These are phyloP conservation scores for Geum urbanum DNA, from an alignment of 306 rosid genomes.

Conservation along the genomic window DNA sequence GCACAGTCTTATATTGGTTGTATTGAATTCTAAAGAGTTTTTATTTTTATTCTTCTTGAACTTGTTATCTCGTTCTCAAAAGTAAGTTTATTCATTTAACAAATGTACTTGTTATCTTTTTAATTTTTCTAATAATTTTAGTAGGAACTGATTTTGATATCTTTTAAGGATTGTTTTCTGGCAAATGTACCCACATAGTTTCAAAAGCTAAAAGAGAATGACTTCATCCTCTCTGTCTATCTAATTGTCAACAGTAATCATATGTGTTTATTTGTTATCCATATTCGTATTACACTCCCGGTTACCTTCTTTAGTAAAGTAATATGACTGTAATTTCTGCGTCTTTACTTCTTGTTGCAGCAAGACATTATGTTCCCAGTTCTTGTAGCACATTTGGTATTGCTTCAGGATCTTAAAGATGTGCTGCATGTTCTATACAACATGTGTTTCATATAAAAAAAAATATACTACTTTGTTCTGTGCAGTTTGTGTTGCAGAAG, in stretches of 20 bases:
- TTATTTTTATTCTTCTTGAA: not conserved
- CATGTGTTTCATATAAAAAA: not conserved
- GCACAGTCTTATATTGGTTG: slow-evolving; percentile 47
- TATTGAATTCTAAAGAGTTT: slow-evolving; percentile 23
- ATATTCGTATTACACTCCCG: no score
- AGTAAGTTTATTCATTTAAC: no score
- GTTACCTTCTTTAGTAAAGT: no score
- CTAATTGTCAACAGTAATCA: not conserved
- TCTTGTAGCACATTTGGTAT: not conserved
- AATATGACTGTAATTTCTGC: not conserved
- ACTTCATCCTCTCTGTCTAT: not conserved
- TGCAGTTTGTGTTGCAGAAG: not conserved
- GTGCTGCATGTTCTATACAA: not conserved
- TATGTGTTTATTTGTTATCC: not conserved
- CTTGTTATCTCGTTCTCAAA: no score
- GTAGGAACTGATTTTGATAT: not conserved
- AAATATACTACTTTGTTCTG: not conserved
- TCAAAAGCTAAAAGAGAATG: not conserved
- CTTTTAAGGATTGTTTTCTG: not conserved
- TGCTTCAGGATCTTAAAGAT: not conserved
- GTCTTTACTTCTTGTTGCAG: not conserved
- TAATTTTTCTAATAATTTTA: not conserved
- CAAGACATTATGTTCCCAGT: not conserved
- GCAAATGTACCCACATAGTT: not conserved
- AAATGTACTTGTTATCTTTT: not conserved